Conservation (phyloP, 2,329 filamentous ascomycete genomes). For the Fusarium tanahbumbuense region DNA sequence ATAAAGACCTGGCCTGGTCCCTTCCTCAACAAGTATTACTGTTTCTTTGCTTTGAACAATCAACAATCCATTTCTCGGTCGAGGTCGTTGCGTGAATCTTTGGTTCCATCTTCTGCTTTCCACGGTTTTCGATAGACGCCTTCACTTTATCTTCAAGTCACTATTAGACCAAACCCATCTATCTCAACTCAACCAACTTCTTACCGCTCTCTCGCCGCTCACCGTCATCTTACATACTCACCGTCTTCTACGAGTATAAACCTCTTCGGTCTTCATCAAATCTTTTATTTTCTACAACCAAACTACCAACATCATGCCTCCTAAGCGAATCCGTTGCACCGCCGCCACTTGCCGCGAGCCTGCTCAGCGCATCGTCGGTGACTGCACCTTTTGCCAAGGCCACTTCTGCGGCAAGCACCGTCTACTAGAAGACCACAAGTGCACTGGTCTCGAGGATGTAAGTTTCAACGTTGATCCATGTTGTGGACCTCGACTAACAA, state of each 20-base stretch:
- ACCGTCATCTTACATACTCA: constrained; percentile 21
- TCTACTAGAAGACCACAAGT: constrained; percentile 93
- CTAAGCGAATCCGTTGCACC: constrained; percentile 85
- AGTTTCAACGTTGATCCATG: constrained; percentile 49
- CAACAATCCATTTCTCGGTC: constrained; percentile 23
- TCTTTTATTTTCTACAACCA: constrained; percentile 1
- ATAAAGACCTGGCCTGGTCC: constrained; percentile 41
- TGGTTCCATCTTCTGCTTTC: constrained; percentile 30
- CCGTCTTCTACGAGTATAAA: constrained; percentile 27
- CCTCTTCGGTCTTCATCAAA: constrained; percentile 7
- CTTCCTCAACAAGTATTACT: not conserved
- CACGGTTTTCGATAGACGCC: constrained; percentile 22
- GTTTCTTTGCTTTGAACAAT: constrained; percentile 22
- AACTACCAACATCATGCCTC: constrained; percentile 63
- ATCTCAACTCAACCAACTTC: constrained; percentile 1
- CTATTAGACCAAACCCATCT: constrained; percentile 3
- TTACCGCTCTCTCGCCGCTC: constrained; percentile 19
- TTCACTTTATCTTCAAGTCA: constrained; percentile 25
- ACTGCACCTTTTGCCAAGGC: constrained; percentile 94
- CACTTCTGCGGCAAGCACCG: constrained; percentile 97
- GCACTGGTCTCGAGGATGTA: constrained; percentile 89
- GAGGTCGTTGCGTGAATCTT: constrained; percentile 33
- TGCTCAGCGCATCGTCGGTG: constrained; percentile 93
- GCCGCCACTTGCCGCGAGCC: constrained; percentile 90
- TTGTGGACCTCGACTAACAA: constrained; percentile 6